Conservation (phyloP, 108 stramenopile species). For the Cyclostephanos tholiformis region DNA sequence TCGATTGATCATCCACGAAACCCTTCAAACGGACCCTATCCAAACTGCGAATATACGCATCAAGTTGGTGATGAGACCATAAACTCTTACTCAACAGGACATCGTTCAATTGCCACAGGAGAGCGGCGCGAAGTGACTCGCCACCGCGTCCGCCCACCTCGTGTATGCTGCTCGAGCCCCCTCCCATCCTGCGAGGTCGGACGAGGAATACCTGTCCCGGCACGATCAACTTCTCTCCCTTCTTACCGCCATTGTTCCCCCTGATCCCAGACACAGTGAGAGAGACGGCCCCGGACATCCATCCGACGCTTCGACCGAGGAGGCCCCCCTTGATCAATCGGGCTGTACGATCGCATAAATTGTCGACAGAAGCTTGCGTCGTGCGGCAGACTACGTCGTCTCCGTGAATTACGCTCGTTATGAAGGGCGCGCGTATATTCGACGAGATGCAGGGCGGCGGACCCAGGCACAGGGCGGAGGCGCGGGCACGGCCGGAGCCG, state of each 20-base stretch:
- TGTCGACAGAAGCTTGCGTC: conserved; percentile 54
- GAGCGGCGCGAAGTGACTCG: conserved; percentile 74
- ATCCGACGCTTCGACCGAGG: conserved; percentile 57
- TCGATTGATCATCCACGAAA: conserved; percentile 34
- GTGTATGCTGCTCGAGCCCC: conserved; percentile 78
- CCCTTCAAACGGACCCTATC: conserved; percentile 76
- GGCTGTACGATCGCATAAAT: conserved; percentile 59
- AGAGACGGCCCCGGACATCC: conserved; percentile 78
- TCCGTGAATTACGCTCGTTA: conserved; percentile 76
- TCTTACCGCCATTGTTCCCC: conserved; percentile 66
- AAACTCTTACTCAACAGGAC: conserved; percentile 80
- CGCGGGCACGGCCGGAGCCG: conserved; percentile 59
- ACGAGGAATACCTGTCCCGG: conserved; percentile 78
- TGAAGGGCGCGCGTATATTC: conserved; percentile 69
- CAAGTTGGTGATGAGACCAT: conserved; percentile 76
- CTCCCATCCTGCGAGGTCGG: conserved; percentile 73
- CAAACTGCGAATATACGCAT: conserved; percentile 79
- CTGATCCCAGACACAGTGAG: conserved; percentile 71
- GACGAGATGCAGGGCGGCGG: conserved; percentile 77
- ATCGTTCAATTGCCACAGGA: conserved; percentile 89
- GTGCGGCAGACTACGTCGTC: conserved; percentile 82
- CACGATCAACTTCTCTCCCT: conserved; percentile 59
- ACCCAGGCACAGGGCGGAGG: conserved; percentile 75
- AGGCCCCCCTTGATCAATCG: conserved; percentile 50
- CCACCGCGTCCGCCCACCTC: conserved; percentile 77